Base-by-base conservation (phyloP, 768 basidiomycete genomes). In the Trametes meyenii region DNA sequence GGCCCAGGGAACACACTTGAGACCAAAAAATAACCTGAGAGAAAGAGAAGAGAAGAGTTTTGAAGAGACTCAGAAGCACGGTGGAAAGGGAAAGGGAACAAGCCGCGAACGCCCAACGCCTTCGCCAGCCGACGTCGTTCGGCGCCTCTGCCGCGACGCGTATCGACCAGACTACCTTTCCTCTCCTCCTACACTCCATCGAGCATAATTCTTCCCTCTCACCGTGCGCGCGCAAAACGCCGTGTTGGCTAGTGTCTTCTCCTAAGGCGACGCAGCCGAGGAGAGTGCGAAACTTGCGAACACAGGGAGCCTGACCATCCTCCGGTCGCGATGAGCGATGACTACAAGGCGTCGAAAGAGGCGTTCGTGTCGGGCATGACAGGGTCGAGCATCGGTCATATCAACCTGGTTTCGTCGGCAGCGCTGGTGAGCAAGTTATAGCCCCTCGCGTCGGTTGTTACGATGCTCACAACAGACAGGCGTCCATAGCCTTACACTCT, bases 331-430 rank as follows among this genome's bases (percentile, higher is more conserved):
- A 63, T 58, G 58, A 38, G 42, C 39, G 24, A 55, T 50, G 67
- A 68, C 62, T 96, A 96, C 81, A 94, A 92, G 72, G 66, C 78
- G 8, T 84, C 81, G 10, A 96, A 96, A 73, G 90, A 93, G 76
- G 84, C 83, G 0, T 96, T 95, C 69, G 88, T 94, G 40, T 86
- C 91, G 7, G 84, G 85, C 40, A 83, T 81, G 74, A 81, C 80
- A 1, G 94, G 94, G 1, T 89, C 89, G 0, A 83, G 86, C 2
- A 77, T 95, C 3, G 70, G 70, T 1, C 85, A 88, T 68, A 78
- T 95, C 66, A 91, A 93, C 69, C 65, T 81, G 50, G 77, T 95
- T 26, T 89, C 86, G n/a, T 64, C 77, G 21, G 83, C 85, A 7
- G 84, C 83, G 5, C 67, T 90, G 72, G 91, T 90, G 65, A 72